These are phyloP conservation scores for Cladosporium colombiae DNA, from an alignment of 2,329 filamentous ascomycete genomes.

Conservation along the genomic window DNA sequence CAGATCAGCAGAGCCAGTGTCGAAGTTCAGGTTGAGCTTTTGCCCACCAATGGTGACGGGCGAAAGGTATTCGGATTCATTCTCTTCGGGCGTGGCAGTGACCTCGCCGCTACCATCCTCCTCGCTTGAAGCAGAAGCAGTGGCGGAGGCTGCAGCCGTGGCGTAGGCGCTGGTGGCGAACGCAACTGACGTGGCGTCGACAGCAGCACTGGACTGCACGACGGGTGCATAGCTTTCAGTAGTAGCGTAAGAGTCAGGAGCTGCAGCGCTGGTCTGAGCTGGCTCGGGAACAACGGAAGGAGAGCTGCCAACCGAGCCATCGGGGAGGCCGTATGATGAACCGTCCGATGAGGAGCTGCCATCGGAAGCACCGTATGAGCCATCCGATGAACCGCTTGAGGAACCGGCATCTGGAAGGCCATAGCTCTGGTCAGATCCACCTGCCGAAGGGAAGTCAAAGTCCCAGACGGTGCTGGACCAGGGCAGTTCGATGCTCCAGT, in stretches of 20 bases:
- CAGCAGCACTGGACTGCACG: neutral
- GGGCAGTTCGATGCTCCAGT: conserved; percentile 35
- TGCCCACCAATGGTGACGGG: conserved; percentile 71
- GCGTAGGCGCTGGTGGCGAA: conserved; percentile 22
- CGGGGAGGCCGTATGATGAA: neutral
- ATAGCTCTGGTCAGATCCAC: conserved; percentile 5
- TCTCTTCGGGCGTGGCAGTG: conserved; percentile 62
- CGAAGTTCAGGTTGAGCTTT: conserved; percentile 68
- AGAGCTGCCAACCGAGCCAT: neutral
- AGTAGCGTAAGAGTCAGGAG: neutral
- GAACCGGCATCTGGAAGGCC: neutral
- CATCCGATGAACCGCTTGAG: conserved; percentile 5
- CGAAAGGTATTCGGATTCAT: conserved; percentile 70
- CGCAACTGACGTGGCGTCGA: conserved; percentile 14
- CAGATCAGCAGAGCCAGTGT: conserved; percentile 74
- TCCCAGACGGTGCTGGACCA: neutral
- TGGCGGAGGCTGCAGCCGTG: conserved; percentile 16
- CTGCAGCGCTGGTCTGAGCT: neutral
- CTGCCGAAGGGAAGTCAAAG: conserved; percentile 18
- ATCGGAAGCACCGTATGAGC: neutral
- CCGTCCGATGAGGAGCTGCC: conserved; percentile 9
- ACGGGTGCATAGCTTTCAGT: neutral
- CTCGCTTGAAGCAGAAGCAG: conserved; percentile 21
- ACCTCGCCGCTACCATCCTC: conserved; percentile 47
- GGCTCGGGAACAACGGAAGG: neutral